Evolutionary conservation across 768 basidiomycete species (phyloP).

Genomic region (Amanita pallidorosea): DNA sequence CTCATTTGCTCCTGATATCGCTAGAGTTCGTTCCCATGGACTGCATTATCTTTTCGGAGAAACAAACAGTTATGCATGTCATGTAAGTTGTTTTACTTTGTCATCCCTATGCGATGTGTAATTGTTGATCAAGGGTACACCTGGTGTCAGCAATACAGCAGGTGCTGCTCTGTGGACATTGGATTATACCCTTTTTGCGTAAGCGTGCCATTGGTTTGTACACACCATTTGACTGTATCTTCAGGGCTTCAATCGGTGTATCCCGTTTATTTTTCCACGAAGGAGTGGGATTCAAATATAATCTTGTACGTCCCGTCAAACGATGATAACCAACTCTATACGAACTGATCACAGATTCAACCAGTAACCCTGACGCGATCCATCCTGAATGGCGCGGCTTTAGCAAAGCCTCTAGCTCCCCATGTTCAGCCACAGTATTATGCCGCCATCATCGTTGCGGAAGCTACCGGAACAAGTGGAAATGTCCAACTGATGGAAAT

Average conservation of each 20-base stretch:
- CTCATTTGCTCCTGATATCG: slow-evolving; percentile 40
- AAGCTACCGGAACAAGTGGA: slow-evolving; percentile 41
- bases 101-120: background rate
- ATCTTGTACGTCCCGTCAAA: slow-evolving; percentile 28
- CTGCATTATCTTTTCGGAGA: slow-evolving; percentile 55
- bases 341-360: slow-evolving; percentile 37
- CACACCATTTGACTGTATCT: background rate
- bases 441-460: slow-evolving; percentile 47
- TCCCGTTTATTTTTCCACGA: slow-evolving; percentile 51
- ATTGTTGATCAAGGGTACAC: slow-evolving; percentile 23
- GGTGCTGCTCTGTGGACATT: slow-evolving; percentile 61
- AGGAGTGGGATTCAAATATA: slow-evolving; percentile 65
- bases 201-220: background rate
- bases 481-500: slow-evolving; percentile 35
- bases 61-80: slow-evolving; percentile 42
- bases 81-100: slow-evolving; percentile 17
- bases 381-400: slow-evolving; percentile 40
- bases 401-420: slow-evolving; percentile 38
- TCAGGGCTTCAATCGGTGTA: slow-evolving; percentile 38
- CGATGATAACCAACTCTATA: background rate
- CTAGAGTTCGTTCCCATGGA: slow-evolving; percentile 30
- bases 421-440: slow-evolving; percentile 64
- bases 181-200: slow-evolving; percentile 55
- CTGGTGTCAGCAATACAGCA: slow-evolving; percentile 57
- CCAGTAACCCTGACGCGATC: slow-evolving; percentile 48